Conservation (phyloP, 306 rosid genomes). For the Lupinus albus region DNA sequence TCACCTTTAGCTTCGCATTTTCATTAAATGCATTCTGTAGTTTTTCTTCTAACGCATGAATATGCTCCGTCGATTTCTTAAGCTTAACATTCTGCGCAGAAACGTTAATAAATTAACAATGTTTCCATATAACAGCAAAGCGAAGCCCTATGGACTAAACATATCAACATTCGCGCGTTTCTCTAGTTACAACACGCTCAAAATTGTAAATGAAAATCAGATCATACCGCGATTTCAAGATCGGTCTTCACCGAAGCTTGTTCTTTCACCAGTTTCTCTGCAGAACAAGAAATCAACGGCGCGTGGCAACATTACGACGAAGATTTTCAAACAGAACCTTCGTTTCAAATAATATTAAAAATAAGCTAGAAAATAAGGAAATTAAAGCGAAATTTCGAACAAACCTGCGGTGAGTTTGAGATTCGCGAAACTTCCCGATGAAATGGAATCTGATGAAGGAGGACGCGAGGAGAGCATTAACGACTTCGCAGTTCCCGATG, state of each 20-base stretch:
- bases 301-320: conserved; percentile 33
- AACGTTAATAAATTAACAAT: background rate
- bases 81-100: conserved; percentile 70
- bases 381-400: conserved; percentile 15
- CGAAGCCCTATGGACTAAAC: conserved; percentile 16
- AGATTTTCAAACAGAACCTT: conserved; percentile 16
- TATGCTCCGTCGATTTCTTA: conserved; percentile 71
- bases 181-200: conserved; percentile 8
- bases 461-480: conserved; percentile 55
- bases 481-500: conserved; percentile 56
- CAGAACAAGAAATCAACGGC: conserved; percentile 38
- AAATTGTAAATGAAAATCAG: conserved; percentile 33
- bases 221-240: conserved; percentile 82
- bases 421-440: conserved; percentile 74
- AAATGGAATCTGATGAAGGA: conserved; percentile 50
- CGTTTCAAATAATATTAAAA: background rate
- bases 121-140: conserved; percentile 23
- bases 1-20: conserved; percentile 84
- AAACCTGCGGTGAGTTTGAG: conserved; percentile 91
- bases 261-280: conserved; percentile 85
- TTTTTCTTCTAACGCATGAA: conserved; percentile 73
- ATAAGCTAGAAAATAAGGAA: background rate
- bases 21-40: conserved; percentile 85
- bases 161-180: conserved; percentile 22
- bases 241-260: conserved; percentile 88